phyloP scores from a whole-genome alignment of 768 basidiomycete species.

The Leucosporidium scottii region DNA sequence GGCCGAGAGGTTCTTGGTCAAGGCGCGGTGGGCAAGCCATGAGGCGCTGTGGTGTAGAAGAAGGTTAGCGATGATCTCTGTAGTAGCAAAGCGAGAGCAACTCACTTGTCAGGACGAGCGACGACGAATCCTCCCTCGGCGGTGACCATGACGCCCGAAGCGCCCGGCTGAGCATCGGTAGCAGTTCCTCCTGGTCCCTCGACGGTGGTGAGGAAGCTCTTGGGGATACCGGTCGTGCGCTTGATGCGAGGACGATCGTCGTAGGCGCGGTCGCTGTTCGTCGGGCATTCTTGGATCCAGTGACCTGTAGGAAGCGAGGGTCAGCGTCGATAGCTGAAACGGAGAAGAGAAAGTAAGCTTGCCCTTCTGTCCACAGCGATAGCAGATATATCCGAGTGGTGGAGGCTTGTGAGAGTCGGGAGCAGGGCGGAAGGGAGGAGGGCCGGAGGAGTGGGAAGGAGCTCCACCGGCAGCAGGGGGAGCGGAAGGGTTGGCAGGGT shows the following conservation, averaged over 20 bases:
- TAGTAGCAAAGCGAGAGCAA: constrained; percentile 29
- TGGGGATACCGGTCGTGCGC: constrained; percentile 94
- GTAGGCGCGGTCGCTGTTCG: constrained; percentile 89
- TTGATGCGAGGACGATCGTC: constrained; percentile 93
- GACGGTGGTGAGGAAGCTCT: constrained; percentile 93
- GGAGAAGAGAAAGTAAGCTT: neutral
- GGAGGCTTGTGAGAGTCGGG: constrained; percentile 56
- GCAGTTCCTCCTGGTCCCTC: constrained; percentile 62
- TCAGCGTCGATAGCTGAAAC: constrained; percentile 6
- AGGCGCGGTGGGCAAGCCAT: constrained; percentile 80
- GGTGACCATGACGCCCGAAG: constrained; percentile 85
- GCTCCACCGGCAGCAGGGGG: neutral
- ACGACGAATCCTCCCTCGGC: constrained; percentile 97
- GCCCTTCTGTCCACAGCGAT: constrained; percentile 97
- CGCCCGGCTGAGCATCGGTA: constrained; percentile 50
- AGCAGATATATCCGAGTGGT: constrained; percentile 94
- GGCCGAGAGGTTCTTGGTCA: constrained; percentile 67
- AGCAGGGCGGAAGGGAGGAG: constrained; percentile 11
- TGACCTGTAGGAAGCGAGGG: constrained; percentile 56
- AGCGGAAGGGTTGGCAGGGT: neutral
- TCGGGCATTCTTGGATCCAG: constrained; percentile 99
- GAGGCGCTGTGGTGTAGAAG: constrained; percentile 57
- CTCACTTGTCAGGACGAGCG: constrained; percentile 91
- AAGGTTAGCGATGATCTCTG: neutral
- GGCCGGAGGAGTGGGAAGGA: neutral